Evolutionary conservation across 257 asterid genomes (phyloP), one percentile per base, ranked within the genome.

Genomic region (Fraxinus anomala): DNA sequence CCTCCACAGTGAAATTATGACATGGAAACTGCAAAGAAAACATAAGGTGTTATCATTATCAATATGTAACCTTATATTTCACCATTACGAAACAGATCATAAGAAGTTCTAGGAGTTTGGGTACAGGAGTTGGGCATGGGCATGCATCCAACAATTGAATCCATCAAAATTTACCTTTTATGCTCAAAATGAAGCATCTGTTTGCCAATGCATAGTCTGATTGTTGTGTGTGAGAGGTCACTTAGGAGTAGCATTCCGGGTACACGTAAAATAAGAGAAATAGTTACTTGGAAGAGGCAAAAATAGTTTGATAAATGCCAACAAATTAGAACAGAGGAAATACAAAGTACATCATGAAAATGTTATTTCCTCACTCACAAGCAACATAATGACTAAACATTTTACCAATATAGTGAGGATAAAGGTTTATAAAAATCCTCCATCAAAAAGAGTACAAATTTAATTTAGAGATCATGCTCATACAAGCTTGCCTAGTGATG

Each of bases 401-500:
- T 59, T 33, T 1, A 24, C 5, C 72, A 2, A 21, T 16, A 30
- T n/a, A 65, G 69, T 36, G 17, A 21, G n/a, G 26, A 67, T 26
- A 44, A 21, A 71, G 61, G 33, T 4, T 59, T 26, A 54, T 19
- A 11, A 73, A 19, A 67, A 66, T 34, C 2, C 7, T 54, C 28
- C 11, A 30, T 26, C 68, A 44, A 67, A 63, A 24, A 51, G 8
- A 6, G 36, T 40, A 63, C 28, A 68, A 59, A 80, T 5, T 42
- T 47, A 67, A 40, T 31, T 10, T 47, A 77, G 77, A 70, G 76
- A 51, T 40, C n/a, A 68, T 37, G 49, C 5, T 75, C 86, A 77
- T 85, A 83, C 87, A 84, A 33, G 86, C 93, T 89, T 91, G 92
- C 96, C 97, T 91, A 88, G 89, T 93, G 97, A 80, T 88, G 97